phyloP scores from a whole-genome alignment of 208 protist genomes.

The Balamuthia mandrillaris region DNA sequence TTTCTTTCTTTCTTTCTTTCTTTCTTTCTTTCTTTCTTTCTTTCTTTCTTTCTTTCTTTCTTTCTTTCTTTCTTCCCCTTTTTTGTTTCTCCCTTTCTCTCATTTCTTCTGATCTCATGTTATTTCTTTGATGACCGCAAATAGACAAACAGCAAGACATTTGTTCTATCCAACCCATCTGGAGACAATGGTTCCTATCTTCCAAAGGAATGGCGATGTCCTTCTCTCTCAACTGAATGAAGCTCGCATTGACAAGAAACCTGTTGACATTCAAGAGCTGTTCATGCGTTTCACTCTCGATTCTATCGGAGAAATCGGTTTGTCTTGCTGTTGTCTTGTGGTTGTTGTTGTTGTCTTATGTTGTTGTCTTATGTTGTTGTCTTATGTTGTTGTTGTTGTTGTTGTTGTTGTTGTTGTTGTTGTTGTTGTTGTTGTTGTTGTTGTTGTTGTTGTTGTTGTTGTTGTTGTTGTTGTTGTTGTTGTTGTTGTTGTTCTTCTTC shows the following conservation, averaged over 20 bases:
- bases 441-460: neutral
- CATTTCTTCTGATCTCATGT: too few species aligned
- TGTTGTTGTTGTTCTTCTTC: neutral
- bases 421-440: neutral
- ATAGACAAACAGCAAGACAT: too few species aligned
- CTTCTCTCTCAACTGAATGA: neutral
- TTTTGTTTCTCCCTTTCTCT: neutral
- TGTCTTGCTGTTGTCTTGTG: neutral
- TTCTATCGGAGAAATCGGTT: neutral
- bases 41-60: neutral
- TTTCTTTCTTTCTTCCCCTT: neutral
- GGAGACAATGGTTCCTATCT: neutral
- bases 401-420: neutral
- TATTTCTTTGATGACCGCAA: too few species aligned
- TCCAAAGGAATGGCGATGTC: slow-evolving; percentile 13
- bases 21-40: neutral
- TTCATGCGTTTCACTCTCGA: too few species aligned
- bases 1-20: neutral
- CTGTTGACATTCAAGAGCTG: too few species aligned
- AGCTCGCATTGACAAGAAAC: slow-evolving; percentile 13
- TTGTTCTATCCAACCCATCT: neutral
- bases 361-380: neutral
- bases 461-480: neutral
- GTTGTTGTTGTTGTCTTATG: neutral
- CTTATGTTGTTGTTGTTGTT: neutral